Percentiles rank a stretch among this genome's conserved stretches.
Conservation (phyloP, 495 filamentous ascomycete genomes). For the Evernia prunastri region DNA sequence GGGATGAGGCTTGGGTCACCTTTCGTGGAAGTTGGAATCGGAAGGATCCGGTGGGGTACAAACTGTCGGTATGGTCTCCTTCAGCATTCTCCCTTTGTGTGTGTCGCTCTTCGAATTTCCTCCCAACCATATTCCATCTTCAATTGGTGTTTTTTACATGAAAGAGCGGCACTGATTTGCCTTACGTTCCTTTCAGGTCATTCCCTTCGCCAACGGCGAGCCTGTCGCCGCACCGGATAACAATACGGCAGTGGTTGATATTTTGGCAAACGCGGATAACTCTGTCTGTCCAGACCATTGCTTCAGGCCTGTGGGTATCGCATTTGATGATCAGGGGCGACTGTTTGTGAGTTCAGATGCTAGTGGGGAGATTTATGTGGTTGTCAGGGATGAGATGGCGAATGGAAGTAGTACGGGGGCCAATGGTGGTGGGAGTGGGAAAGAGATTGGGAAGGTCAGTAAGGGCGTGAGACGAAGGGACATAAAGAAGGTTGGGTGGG, state of each 20-base stretch:
- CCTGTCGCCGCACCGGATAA: constrained; percentile 39
- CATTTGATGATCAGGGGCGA: constrained; percentile 40
- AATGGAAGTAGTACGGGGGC: constrained; percentile 5
- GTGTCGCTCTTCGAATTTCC: constrained; percentile 33
- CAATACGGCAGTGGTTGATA: constrained; percentile 37
- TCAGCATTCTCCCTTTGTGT: constrained; percentile 50
- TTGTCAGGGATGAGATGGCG: constrained; percentile 28
- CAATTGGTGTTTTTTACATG: too few relatives aligned
- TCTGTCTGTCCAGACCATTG: constrained; percentile 43
- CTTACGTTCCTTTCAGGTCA: constrained; percentile 7
- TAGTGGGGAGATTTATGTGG: constrained; percentile 53
- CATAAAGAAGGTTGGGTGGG: too few relatives aligned
- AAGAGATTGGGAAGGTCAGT: too few relatives aligned
- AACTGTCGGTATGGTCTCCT: constrained; percentile 37
- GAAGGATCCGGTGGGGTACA: background rate
- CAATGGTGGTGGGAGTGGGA: too few relatives aligned
- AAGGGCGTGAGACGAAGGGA: too few relatives aligned
- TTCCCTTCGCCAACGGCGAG: constrained; percentile 38
- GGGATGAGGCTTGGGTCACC: constrained; percentile 39
- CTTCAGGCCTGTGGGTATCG: constrained; percentile 51
- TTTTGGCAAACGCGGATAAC: constrained; percentile 45
- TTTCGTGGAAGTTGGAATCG: constrained; percentile 51
- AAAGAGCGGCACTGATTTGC: too few relatives aligned
- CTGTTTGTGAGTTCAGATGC: constrained; percentile 52
- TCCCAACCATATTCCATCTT: too few relatives aligned